Evolutionary conservation across 106 monocot species (phyloP).

Genomic region (Platanthera guangdongensis): DNA sequence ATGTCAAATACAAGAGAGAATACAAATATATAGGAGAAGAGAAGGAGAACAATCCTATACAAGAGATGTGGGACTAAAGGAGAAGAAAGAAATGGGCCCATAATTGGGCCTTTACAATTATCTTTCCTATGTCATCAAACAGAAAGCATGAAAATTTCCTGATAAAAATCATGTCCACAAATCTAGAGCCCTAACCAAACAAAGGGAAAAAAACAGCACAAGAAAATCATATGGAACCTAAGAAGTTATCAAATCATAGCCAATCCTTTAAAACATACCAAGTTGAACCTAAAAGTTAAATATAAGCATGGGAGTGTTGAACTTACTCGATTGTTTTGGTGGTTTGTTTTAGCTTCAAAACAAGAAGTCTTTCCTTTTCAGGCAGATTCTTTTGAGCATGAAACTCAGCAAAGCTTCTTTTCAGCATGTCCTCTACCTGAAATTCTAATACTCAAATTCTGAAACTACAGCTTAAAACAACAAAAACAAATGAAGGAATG

Average conservation of each 20-base stretch:
- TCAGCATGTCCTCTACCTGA: slow-evolving; percentile 96
- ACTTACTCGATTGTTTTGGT: slow-evolving; percentile 68
- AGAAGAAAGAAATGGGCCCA: too few relatives aligned
- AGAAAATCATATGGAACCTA: neutral
- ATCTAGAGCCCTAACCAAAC: neutral
- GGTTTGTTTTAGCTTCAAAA: slow-evolving; percentile 54
- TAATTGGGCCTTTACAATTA: too few relatives aligned
- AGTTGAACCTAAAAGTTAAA: neutral
- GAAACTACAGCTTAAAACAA: neutral
- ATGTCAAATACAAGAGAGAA: too few relatives aligned
- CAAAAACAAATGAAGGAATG: neutral
- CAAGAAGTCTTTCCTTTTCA: slow-evolving; percentile 59
- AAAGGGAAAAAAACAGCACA: neutral
- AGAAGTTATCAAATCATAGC: neutral
- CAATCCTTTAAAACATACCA: neutral
- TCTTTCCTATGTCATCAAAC: too few relatives aligned
- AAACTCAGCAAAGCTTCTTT: slow-evolving; percentile 98
- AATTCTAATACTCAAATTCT: slow-evolving; percentile 4
- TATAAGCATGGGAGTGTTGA: neutral
- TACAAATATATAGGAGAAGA: too few relatives aligned
- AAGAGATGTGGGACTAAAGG: too few relatives aligned
- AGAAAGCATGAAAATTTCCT: neutral
- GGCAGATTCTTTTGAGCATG: slow-evolving; percentile 92
- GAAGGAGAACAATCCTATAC: too few relatives aligned
- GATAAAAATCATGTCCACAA: too few relatives aligned